Evolutionary conservation across 768 basidiomycete species (phyloP), one percentile per base, ranked within the genome.

Genomic region (Lanmaoa rubissima): DNA sequence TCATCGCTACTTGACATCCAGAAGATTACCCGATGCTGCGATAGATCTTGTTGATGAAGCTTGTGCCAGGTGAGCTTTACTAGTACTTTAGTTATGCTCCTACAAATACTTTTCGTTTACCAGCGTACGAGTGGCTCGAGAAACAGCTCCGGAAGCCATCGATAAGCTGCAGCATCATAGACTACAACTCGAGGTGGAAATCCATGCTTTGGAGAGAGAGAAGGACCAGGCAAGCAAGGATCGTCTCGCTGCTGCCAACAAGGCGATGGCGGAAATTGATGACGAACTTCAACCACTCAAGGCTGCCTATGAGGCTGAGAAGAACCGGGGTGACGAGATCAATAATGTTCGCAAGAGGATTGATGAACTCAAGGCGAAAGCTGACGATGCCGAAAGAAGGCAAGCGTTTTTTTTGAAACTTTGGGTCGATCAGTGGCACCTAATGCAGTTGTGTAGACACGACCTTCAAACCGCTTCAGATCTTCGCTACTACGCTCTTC

Each of bases 11-110:
- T 77, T 99, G 50, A 92, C 92, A 4, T 85, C 85, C 14, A 78
- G 91, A 60, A 79, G 88, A 35, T 75, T 93, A 17, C 91, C 92
- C 17, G 91, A 92, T 69, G 80, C 89, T 16, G 94, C 94, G 14
- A 95, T 96, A 61, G 94, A 97, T 74, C 74, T 97, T 17, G 84
- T 95, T 4, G 94, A 97, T 57, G 94, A 97, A 71, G 93, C 93
- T 48, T 92, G 91, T 68, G 90, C 92, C 28, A 89, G 87, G 89
- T 86, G 68, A 65, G 82, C 44, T 55, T 14, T 38, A 5, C 53
- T 52, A 53, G n/a, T 55, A 39, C 36, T 21, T 40, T 12, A 1
- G 26, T 13, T 2, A 2, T 26, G 2, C 11, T 39, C 3, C 21
- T 32, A 14, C 8, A 10, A 35, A 6, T 11, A n/a, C 52, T 60